Evolutionary conservation across 2,329 filamentous ascomycete genomes (phyloP).

Genomic region (Stachybotrys chartarum): DNA sequence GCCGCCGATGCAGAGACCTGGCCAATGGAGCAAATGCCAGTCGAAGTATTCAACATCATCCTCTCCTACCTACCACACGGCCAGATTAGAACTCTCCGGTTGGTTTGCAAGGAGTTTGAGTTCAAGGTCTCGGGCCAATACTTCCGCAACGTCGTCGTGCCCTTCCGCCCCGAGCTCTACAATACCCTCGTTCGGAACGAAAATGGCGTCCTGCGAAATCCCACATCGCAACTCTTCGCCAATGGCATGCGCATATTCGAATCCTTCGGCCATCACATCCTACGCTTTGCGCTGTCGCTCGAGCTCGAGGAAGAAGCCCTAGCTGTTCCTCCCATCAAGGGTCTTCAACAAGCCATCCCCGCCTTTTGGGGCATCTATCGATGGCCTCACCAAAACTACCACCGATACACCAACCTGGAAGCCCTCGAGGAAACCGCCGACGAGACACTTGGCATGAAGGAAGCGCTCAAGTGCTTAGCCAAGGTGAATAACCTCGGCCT

Average conservation of each 20-base stretch:
- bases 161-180: slow-evolving; percentile 59
- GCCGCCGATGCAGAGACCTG: slow-evolving; percentile 10
- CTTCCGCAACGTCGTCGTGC: slow-evolving; percentile 57
- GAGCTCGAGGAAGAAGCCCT: slow-evolving; percentile 53
- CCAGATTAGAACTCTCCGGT: slow-evolving; percentile 52
- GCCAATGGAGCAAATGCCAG: slow-evolving; percentile 37
- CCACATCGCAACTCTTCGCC: slow-evolving; percentile 22
- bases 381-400: slow-evolving; percentile 55
- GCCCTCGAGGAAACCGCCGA: slow-evolving; percentile 57
- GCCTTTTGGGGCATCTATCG: slow-evolving; percentile 59
- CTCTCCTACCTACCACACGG: slow-evolving; percentile 45
- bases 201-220: slow-evolving; percentile 11
- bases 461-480: slow-evolving; percentile 48
- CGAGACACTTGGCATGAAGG: slow-evolving; percentile 53
- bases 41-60: slow-evolving; percentile 56
- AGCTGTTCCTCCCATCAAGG: slow-evolving; percentile 47
- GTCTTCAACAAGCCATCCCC: slow-evolving; percentile 42
- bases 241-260: slow-evolving; percentile 55
- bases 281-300: slow-evolving; percentile 59
- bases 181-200: slow-evolving; percentile 22
- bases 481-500: slow-evolving; percentile 57
- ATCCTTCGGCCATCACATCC: slow-evolving; percentile 53
- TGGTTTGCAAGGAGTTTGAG: slow-evolving; percentile 54
- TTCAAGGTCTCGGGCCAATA: slow-evolving; percentile 47
- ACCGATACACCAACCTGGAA: slow-evolving; percentile 51